A percentile compares a stretch with the other conserved stretches of the same genome.
Evolutionary conservation across 352 stramenopile genomes (phyloP).

Genomic region (Globisporangium viniferum): DNA sequence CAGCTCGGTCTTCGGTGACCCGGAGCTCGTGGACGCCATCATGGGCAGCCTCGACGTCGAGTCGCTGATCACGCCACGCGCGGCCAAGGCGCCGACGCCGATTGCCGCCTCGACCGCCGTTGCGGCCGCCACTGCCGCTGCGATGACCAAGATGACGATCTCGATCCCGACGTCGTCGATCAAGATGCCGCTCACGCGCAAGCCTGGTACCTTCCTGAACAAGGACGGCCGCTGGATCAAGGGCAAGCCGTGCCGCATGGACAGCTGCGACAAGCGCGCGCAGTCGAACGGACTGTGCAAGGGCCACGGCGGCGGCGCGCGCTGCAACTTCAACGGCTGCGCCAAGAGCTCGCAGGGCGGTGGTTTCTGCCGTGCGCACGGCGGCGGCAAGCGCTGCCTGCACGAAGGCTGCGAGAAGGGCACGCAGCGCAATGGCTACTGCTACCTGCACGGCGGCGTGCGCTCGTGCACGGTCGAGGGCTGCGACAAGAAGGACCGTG

Average conservation of each 20-base stretch:
- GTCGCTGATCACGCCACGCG: conserved; percentile 18
- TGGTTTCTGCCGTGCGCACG: conserved; percentile 72
- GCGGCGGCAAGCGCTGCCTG: conserved; percentile 77
- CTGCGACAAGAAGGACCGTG: conserved; percentile 82
- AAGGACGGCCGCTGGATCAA: conserved; percentile 89
- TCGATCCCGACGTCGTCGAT: conserved; percentile 23
- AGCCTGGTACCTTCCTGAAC: conserved; percentile 83
- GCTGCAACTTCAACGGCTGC: conserved; percentile 73
- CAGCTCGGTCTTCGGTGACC: conserved; percentile 74
- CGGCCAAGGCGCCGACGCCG: conserved; percentile 9
- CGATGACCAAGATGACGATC: conserved; percentile 19
- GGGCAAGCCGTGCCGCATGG: conserved; percentile 74
- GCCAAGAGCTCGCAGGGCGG: conserved; percentile 73
- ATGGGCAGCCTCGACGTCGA: conserved; percentile 71
- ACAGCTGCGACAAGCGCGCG: conserved; percentile 69
- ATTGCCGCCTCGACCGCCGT: conserved; percentile 13
- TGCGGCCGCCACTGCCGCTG: conserved; percentile 20
- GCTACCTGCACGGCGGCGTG: conserved; percentile 75
- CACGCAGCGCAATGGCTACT: conserved; percentile 79
- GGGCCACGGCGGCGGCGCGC: conserved; percentile 70
- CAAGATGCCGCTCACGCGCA: conserved; percentile 46
- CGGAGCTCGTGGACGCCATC: conserved; percentile 77
- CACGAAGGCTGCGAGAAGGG: conserved; percentile 74
- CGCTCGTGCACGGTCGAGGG: conserved; percentile 65
- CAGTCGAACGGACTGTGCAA: conserved; percentile 83